Percentiles rank a stretch among this genome's conserved stretches.
Conservation (phyloP, 306 rosid genomes). For the Biancaea sappan region DNA sequence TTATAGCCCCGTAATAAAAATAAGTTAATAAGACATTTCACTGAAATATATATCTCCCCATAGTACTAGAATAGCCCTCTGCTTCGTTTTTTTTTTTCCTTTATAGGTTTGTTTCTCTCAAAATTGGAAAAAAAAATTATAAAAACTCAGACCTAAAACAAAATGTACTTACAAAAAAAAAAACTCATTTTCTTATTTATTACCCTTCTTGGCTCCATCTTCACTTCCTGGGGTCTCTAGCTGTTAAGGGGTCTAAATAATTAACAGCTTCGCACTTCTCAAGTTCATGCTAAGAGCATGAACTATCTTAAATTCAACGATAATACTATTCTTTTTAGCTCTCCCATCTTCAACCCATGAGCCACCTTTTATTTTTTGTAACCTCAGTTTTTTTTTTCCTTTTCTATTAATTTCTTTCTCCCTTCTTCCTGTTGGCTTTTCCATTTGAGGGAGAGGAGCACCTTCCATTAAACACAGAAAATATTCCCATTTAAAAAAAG, state of each 20-base stretch:
- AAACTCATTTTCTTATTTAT: conserved; percentile 20
- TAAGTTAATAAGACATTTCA: conserved; percentile 29
- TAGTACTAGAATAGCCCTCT: conserved; percentile 18
- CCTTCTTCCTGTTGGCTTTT: conserved; percentile 11
- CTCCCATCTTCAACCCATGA: conserved; percentile 49
- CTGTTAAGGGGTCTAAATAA: conserved; percentile 70
- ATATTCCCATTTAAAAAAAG: conserved; percentile 40
- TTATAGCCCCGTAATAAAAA: background rate
- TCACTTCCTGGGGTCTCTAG: conserved; percentile 27
- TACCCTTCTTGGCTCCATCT: conserved; percentile 5
- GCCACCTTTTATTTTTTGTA: conserved; percentile 44
- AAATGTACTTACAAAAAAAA: conserved; percentile 39
- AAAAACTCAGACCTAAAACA: conserved; percentile 14
- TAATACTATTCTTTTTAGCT: conserved; percentile 37
- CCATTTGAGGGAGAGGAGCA: conserved; percentile 26
- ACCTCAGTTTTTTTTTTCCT: background rate
- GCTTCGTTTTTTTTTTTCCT: conserved; percentile 5
- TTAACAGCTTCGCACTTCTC: conserved; percentile 63
- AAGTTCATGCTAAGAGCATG: conserved; percentile 48
- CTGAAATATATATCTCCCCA: conserved; percentile 33
- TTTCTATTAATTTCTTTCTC: conserved; percentile 30
- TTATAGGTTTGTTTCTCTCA: background rate
- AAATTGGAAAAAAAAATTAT: conserved; percentile 23
- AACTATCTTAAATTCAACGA: conserved; percentile 10
- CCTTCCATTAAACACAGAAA: conserved; percentile 47